These are phyloP conservation scores for Amyloporia xantha DNA, from an alignment of 768 basidiomycete genomes.

Conservation along the genomic window DNA sequence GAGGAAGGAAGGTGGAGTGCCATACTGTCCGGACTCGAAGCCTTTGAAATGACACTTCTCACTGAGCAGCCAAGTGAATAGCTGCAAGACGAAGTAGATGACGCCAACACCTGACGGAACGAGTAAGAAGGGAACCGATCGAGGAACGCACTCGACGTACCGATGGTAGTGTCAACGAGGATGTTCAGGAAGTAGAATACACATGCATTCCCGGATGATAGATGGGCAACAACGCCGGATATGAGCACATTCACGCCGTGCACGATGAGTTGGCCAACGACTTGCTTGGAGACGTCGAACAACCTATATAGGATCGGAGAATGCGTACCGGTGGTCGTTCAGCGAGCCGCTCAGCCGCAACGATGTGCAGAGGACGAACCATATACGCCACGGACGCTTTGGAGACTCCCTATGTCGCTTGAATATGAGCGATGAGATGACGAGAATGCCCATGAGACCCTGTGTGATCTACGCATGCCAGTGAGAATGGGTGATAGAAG, in stretches of 20 bases:
- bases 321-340: slow-evolving; percentile 4
- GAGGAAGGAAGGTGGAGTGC: slow-evolving; percentile 65
- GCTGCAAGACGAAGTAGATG: slow-evolving; percentile 67
- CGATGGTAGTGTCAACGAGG: slow-evolving; percentile 85
- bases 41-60: slow-evolving; percentile 64
- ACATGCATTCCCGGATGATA: slow-evolving; percentile 77
- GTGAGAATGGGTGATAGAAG: slow-evolving; percentile 1
- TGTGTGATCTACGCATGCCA: slow-evolving; percentile 57
- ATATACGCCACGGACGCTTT: slow-evolving; percentile 89
- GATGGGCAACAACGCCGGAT: slow-evolving; percentile 67
- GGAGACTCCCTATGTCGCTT: slow-evolving; percentile 85
- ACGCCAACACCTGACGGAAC: slow-evolving; percentile 62
- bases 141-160: slow-evolving; percentile 34
- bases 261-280: slow-evolving; percentile 79
- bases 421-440: slow-evolving; percentile 79
- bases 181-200: slow-evolving; percentile 91
- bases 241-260: slow-evolving; percentile 75
- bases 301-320: slow-evolving; percentile 43
- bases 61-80: slow-evolving; percentile 56
- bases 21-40: slow-evolving; percentile 84
- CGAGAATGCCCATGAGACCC: slow-evolving; percentile 82
- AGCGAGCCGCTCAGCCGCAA: neutral
- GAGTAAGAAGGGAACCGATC: neutral
- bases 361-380: slow-evolving; percentile 39
- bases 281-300: slow-evolving; percentile 92